These are phyloP conservation scores for Plasmodium fragile DNA, from an alignment of 169 alveolate species.

Conservation along the genomic window DNA sequence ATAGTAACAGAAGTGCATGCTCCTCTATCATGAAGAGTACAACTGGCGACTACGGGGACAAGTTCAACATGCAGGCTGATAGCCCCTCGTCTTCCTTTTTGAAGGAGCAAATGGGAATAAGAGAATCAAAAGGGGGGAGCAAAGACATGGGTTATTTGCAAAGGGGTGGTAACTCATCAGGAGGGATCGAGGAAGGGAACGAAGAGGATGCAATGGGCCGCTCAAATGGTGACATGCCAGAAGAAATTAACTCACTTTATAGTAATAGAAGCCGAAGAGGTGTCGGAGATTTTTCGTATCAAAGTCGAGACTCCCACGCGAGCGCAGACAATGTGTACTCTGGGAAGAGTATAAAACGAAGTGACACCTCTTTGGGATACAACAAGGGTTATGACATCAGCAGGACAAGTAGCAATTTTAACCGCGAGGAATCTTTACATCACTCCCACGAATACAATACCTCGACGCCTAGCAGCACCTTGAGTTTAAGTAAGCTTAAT, in stretches of 20 bases:
- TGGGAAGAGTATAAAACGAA: not conserved
- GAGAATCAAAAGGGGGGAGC: not conserved
- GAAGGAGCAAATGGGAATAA: not conserved
- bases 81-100: slow-evolving; percentile 22
- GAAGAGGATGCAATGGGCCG: not conserved
- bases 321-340: not conserved
- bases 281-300: not conserved
- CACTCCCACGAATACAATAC: not conserved
- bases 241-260: not conserved
- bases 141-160: not conserved
- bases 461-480: not conserved
- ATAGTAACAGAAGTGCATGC: not conserved
- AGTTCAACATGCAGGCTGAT: not conserved
- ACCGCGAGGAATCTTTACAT: not conserved
- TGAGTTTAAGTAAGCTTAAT: slow-evolving; percentile 1
- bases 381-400: not conserved
- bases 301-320: not conserved
- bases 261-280: not conserved
- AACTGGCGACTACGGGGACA: not conserved
- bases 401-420: not conserved
- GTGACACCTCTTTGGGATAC: not conserved
- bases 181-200: not conserved
- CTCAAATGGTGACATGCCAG: slow-evolving; percentile 1
- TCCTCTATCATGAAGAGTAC: not conserved
- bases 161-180: slow-evolving; percentile 8